These are phyloP conservation scores for Ceratobasidium sp. DNA, from an alignment of 1,284 basidiomycete species.

Conservation along the genomic window DNA sequence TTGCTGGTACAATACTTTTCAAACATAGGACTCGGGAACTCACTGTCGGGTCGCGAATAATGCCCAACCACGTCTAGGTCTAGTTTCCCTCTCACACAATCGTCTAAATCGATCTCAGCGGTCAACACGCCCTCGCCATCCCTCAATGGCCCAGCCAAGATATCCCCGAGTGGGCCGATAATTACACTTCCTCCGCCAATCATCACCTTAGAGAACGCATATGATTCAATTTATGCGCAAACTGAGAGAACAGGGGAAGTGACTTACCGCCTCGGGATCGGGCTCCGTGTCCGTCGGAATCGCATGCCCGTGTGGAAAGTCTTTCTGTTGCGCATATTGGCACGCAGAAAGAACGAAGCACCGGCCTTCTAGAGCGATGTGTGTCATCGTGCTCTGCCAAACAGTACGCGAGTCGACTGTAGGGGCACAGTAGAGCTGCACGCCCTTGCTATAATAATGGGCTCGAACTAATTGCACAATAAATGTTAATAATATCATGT, in stretches of 20 bases:
- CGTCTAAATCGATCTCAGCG: constrained; percentile 71
- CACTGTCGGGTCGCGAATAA: constrained; percentile 72
- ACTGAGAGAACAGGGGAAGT: constrained; percentile 5
- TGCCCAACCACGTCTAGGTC: constrained; percentile 78
- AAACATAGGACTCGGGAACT: constrained; percentile 48
- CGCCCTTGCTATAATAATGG: constrained; percentile 70
- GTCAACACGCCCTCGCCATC: constrained; percentile 70
- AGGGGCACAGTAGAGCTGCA: constrained; percentile 74
- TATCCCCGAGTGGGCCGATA: constrained; percentile 70
- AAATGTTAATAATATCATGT: constrained; percentile 48
- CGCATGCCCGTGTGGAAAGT: constrained; percentile 69
- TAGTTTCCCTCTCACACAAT: constrained; percentile 72
- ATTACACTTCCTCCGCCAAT: constrained; percentile 76
- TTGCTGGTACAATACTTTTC: not conserved
- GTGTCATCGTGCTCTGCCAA: constrained; percentile 74
- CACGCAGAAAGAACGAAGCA: constrained; percentile 78
- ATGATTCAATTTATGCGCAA: not conserved
- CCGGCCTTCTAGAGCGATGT: constrained; percentile 79
- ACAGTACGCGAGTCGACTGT: constrained; percentile 73
- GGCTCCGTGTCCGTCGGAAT: constrained; percentile 58
- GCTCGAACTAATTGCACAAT: constrained; percentile 60
- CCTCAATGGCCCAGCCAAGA: constrained; percentile 74
- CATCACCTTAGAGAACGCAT: constrained; percentile 57
- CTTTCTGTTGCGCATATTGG: constrained; percentile 69
- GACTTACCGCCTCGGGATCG: constrained; percentile 57